A percentile compares a stretch with the other conserved stretches of the same genome.
phyloP scores from a whole-genome alignment of 2,329 filamentous ascomycete genomes.

The Penicillium sp. region DNA sequence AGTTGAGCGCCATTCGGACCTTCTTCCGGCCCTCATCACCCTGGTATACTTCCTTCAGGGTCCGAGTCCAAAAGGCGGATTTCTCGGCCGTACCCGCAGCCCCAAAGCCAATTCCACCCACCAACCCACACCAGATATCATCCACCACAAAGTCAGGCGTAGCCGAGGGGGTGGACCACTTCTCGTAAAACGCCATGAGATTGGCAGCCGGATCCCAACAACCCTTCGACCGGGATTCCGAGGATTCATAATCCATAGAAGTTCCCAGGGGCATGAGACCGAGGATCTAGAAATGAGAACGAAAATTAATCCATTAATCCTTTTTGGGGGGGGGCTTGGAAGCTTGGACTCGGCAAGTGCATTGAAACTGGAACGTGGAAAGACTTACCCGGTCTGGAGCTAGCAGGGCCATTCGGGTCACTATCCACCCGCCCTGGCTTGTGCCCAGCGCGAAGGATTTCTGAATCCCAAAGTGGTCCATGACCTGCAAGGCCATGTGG shows the following conservation, averaged over 20 bases:
- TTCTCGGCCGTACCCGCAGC: constrained; percentile 35
- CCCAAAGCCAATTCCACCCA: constrained; percentile 50
- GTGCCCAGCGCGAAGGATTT: constrained; percentile 50
- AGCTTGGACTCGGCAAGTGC: neutral
- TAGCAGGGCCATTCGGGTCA: constrained; percentile 51
- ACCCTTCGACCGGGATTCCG: constrained; percentile 43
- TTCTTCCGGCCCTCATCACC: constrained; percentile 51
- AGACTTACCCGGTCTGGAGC: constrained; percentile 44
- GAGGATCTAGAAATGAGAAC: constrained; percentile 38
- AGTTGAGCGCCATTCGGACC: constrained; percentile 50
- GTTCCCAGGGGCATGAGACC: constrained; percentile 54
- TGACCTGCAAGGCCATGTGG: constrained; percentile 53
- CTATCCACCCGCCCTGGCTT: constrained; percentile 54
- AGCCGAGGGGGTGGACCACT: constrained; percentile 38
- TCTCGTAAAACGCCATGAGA: neutral
- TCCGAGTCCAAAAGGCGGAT: constrained; percentile 44
- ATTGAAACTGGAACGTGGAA: neutral
- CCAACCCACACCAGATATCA: constrained; percentile 44
- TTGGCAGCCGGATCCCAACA: constrained; percentile 45
- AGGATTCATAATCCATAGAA: constrained; percentile 51
- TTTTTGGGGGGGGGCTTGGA: neutral
- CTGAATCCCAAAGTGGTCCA: constrained; percentile 49
- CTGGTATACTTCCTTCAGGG: constrained; percentile 46
- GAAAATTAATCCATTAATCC: neutral
- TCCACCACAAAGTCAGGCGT: constrained; percentile 45